Percentiles rank a stretch among this genome's conserved stretches.
These are phyloP conservation scores for Crotalaria pallida DNA, from an alignment of 306 rosid species.

Conservation along the genomic window DNA sequence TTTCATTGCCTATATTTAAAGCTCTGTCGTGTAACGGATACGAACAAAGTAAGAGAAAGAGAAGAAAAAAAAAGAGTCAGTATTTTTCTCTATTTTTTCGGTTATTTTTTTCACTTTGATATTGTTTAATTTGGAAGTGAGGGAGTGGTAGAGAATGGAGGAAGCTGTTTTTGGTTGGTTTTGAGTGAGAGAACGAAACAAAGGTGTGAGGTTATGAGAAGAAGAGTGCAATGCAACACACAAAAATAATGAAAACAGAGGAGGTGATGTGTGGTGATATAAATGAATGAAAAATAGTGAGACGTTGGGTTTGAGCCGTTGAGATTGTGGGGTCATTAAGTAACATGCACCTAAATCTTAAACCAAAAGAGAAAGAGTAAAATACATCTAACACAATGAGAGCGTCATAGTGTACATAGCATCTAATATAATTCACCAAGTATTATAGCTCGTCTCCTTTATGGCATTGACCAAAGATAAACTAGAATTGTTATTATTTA, in stretches of 20 bases:
- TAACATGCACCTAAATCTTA: background rate
- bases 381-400: conserved; percentile 1
- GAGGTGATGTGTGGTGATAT: background rate
- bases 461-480: background rate
- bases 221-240: background rate
- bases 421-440: background rate
- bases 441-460: background rate
- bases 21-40: background rate
- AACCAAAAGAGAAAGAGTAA: background rate
- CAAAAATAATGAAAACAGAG: background rate
- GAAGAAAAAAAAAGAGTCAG: background rate
- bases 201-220: conserved; percentile 9
- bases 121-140: background rate
- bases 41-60: background rate
- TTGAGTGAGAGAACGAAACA: background rate
- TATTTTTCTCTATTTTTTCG: background rate
- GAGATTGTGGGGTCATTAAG: conserved; percentile 25
- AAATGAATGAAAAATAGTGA: background rate
- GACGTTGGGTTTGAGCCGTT: conserved; percentile 36
- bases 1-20: conserved; percentile 25
- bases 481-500: too few relatives aligned
- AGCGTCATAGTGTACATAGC: conserved; percentile 17
- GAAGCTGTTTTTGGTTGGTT: background rate
- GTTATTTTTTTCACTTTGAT: background rate
- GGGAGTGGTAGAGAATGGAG: conserved; percentile 24